Base-by-base conservation (phyloP, 148 eudicot species). In the Talinum fruticosum region DNA sequence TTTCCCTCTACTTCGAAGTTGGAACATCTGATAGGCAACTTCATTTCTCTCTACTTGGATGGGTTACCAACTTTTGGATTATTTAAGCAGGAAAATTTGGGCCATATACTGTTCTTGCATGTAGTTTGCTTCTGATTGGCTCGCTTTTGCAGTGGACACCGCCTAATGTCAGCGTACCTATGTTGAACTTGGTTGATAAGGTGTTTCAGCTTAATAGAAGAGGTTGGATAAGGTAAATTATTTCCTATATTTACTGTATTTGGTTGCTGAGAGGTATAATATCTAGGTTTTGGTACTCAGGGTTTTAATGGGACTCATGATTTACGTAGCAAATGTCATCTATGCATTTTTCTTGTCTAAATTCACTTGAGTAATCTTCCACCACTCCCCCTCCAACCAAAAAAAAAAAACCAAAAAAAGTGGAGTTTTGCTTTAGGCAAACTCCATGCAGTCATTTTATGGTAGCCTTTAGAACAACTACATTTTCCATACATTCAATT, bases 161-260 rank as follows among this genome's bases (percentile, higher is more conserved):
- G 26, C 99, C 99, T 41, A 96, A 96, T 81, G 84, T 96, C 69
- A 88, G 89, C 64, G 89, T 93, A 75, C 97, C 99, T 47, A 83
- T 93, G 82, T 79, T 96, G 86, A 93, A 96, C 80, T 84, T 96
- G 82, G 99, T 96, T 66, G 99, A 96, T 82, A 96, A 90, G 44
- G 84, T 93, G 71, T 96, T 96, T 89, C 97, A 96, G 85, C 97
- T 96, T 76, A 93, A 93, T 53, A 89, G 87, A 85, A 91, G 97
- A 84, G 99, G 99, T 72, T 96, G 99, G 99, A 85, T 96, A 80
- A 96, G 99, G 99, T 96, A 82, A 74, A 71, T 1, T 72, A 35
- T 72, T 72, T 47, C 24, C 21, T 38, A 45, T 21, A 38, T 72
- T 37, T 57, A 14, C 54, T 14, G 10, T 41, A 71, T 71, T 77